These are phyloP conservation scores for Serendipita vermifera DNA, from an alignment of 768 basidiomycete species.

Conservation along the genomic window DNA sequence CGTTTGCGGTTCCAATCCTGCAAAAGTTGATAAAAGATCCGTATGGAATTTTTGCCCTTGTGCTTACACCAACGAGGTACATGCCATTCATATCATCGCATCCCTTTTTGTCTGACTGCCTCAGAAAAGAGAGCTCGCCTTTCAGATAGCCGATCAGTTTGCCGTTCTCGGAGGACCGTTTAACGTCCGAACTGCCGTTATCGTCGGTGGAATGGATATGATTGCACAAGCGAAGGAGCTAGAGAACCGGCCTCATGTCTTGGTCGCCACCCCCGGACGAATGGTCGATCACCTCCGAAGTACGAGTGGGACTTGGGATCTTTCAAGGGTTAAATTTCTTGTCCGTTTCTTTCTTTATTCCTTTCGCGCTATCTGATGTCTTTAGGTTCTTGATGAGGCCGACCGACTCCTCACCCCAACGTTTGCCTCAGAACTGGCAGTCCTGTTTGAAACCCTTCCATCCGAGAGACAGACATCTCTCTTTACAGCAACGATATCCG, in stretches of 20 bases:
- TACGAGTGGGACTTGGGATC: constrained; percentile 65
- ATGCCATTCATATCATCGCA: not conserved
- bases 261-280: constrained; percentile 91
- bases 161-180: constrained; percentile 73
- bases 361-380: not conserved
- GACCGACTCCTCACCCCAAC: constrained; percentile 83
- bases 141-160: constrained; percentile 96
- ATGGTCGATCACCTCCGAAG: constrained; percentile 83
- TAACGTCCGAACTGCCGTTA: constrained; percentile 70
- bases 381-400: constrained; percentile 88
- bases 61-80: constrained; percentile 90
- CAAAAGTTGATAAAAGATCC: constrained; percentile 81
- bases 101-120: not conserved
- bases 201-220: constrained; percentile 99
- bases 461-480: constrained; percentile 87
- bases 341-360: constrained; percentile 30
- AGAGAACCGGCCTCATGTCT: constrained; percentile 72
- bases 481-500: constrained; percentile 90
- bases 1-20: constrained; percentile 90
- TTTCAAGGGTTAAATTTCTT: constrained; percentile 73
- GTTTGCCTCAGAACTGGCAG: constrained; percentile 72
- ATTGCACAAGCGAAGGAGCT: constrained; percentile 86
- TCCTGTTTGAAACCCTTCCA: constrained; percentile 66
- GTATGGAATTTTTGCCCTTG: constrained; percentile 85
- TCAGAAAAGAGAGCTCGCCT: constrained; percentile 74